Evolutionary conservation across 441 rosid genomes (phyloP).

Genomic region (Gossypium laxum): DNA sequence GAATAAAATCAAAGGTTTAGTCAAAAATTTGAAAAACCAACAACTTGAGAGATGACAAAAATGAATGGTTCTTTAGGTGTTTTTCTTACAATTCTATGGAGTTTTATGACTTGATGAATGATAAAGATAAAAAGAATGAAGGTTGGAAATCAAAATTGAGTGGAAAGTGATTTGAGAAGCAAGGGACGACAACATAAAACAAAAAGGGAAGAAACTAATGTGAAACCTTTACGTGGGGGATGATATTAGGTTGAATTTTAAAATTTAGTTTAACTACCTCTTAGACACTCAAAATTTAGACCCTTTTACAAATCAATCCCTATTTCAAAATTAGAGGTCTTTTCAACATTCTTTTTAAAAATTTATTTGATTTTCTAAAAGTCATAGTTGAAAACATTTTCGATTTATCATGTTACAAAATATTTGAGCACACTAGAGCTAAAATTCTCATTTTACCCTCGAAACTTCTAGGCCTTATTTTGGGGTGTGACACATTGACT

Average conservation of each 20-base stretch:
- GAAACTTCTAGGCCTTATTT: no score
- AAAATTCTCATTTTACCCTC: neutral
- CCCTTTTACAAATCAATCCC: neutral
- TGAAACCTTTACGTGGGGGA: neutral
- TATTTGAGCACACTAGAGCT: neutral
- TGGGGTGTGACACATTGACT: no score
- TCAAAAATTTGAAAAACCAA: neutral
- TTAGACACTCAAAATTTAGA: neutral
- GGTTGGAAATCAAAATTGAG: no score
- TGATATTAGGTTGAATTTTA: neutral
- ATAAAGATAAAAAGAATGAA: no score
- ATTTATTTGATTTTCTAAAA: no score
- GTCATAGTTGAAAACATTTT: no score
- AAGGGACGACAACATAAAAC: neutral
- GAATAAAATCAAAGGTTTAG: neutral
- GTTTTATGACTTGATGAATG: no score
- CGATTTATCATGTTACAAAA: neutral
- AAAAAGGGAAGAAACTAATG: neutral
- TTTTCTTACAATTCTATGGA: neutral
- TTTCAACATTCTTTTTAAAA: no score
- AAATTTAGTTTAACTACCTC: neutral
- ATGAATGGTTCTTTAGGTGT: neutral
- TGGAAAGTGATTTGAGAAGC: no score
- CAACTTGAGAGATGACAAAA: neutral
- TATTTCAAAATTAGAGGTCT: neutral